Conservation (phyloP, 192 early-diverging fungal genomes). For the Umbelopsis vinacea region DNA sequence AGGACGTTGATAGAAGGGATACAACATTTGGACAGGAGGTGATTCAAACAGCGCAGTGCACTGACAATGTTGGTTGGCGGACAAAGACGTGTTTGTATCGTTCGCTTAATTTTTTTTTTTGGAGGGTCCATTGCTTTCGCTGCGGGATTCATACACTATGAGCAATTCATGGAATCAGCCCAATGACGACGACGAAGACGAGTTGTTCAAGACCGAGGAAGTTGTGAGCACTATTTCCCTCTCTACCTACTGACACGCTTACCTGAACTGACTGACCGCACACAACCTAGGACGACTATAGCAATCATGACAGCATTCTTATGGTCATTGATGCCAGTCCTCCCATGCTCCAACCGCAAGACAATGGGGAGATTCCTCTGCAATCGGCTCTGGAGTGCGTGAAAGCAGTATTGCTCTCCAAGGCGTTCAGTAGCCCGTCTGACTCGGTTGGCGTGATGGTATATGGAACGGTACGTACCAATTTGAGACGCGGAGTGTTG, state of each 20-base stretch:
- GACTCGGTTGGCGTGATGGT: conserved; percentile 53
- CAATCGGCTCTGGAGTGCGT: conserved; percentile 45
- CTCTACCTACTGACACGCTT: background rate
- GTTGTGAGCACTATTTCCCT: background rate
- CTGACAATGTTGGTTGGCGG: too few species aligned
- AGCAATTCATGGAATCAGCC: background rate
- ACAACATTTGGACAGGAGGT: too few species aligned
- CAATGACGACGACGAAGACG: background rate
- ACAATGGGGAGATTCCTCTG: conserved; percentile 47
- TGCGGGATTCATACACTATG: background rate
- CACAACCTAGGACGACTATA: background rate
- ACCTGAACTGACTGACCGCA: background rate
- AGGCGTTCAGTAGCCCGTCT: conserved; percentile 45
- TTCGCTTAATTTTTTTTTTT: background rate
- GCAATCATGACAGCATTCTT: conserved; percentile 52
- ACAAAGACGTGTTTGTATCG: background rate
- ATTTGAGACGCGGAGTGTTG: background rate
- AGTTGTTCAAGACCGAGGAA: background rate
- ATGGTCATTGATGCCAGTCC: conserved; percentile 56
- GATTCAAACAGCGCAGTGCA: too few species aligned
- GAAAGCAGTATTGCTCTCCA: conserved; percentile 42
- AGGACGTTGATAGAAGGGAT: too few species aligned
- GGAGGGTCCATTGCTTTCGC: background rate
- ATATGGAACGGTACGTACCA: conserved; percentile 50
- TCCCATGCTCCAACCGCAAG: conserved; percentile 45